Percentiles rank a stretch among this genome's conserved stretches.
These are phyloP conservation scores for Trichocladium antarcticum DNA, from an alignment of 495 filamentous ascomycete genomes.

Conservation along the genomic window DNA sequence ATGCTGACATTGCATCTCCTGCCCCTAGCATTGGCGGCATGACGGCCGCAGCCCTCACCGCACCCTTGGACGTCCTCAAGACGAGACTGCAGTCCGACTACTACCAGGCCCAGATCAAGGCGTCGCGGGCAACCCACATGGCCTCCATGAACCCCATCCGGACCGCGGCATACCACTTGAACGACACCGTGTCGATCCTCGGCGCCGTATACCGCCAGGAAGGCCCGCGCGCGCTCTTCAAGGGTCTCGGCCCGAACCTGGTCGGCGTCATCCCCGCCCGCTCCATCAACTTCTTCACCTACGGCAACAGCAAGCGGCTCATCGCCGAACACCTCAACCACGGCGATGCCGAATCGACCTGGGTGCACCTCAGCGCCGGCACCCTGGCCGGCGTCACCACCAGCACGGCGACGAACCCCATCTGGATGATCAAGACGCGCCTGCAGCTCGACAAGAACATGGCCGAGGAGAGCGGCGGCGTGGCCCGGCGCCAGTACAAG, in stretches of 20 bases:
- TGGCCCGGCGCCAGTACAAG: conserved; percentile 53
- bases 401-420: conserved; percentile 79
- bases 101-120: conserved; percentile 59
- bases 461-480: conserved; percentile 38
- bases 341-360: conserved; percentile 50
- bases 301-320: conserved; percentile 76
- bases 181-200: conserved; percentile 73
- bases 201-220: conserved; percentile 63
- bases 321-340: conserved; percentile 54
- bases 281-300: conserved; percentile 79
- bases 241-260: conserved; percentile 78
- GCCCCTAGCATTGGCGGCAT: conserved; percentile 64
- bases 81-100: conserved; percentile 85
- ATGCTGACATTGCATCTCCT: neutral
- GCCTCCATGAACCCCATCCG: conserved; percentile 36
- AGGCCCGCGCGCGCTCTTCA: conserved; percentile 77
- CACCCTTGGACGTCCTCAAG: conserved; percentile 82
- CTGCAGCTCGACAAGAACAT: conserved; percentile 71
- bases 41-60: conserved; percentile 75
- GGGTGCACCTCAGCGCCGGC: conserved; percentile 63
- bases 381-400: conserved; percentile 67
- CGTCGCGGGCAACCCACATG: conserved; percentile 33
- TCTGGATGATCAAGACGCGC: conserved; percentile 86
- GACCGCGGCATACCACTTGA: conserved; percentile 48
- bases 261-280: conserved; percentile 78